Percentiles rank a stretch among this genome's conserved stretches.
Evolutionary conservation across 2,329 filamentous ascomycete species (phyloP).

Genomic region (Atkinsonella hypoxylon): DNA sequence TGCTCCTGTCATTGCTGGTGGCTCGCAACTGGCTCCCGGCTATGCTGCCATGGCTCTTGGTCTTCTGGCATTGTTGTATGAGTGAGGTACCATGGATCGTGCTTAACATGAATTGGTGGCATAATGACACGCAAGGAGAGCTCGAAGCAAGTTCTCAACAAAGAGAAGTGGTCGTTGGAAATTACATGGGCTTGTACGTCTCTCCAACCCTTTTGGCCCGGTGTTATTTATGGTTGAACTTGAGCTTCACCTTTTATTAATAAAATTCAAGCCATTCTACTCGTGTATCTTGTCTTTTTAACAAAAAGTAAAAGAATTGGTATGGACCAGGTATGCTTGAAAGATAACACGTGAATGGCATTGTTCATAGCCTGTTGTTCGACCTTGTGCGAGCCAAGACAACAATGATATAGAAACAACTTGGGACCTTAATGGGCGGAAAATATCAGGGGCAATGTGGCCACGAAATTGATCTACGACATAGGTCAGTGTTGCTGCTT

Average conservation of each 20-base stretch:
- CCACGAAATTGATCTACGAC: too few relatives aligned
- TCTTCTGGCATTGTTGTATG: neutral
- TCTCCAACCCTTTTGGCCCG: neutral
- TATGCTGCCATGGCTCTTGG: constrained; percentile 4
- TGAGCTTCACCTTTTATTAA: neutral
- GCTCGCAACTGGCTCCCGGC: neutral
- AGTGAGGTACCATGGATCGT: neutral
- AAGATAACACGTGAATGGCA: too few relatives aligned
- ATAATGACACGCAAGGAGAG: neutral
- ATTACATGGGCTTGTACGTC: neutral
- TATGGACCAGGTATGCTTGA: too few relatives aligned
- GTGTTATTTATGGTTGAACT: neutral
- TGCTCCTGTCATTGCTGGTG: neutral
- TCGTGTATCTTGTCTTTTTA: too few relatives aligned
- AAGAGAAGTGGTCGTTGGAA: neutral
- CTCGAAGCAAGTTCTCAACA: too few relatives aligned
- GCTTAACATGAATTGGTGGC: neutral
- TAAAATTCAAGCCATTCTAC: neutral
- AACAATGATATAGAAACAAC: too few relatives aligned
- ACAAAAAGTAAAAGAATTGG: too few relatives aligned
- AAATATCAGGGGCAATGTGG: too few relatives aligned
- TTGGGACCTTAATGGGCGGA: too few relatives aligned
- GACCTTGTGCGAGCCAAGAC: too few relatives aligned
- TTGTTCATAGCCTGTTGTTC: too few relatives aligned
- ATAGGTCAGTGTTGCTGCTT: too few relatives aligned